Evolutionary conservation across 345 rosid species (phyloP).

Genomic region (Durio zibethinus): DNA sequence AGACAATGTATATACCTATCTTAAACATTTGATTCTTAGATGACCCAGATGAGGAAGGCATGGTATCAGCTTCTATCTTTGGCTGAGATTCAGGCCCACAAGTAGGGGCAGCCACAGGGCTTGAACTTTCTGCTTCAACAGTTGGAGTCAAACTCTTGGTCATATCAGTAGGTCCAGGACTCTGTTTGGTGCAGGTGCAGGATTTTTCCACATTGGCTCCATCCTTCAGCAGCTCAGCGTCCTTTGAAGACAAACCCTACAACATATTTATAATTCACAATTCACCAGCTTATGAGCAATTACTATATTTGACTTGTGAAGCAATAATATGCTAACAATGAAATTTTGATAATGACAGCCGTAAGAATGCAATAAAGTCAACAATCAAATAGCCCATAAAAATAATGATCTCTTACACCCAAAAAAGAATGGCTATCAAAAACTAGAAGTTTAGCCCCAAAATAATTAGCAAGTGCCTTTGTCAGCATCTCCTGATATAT

Average conservation of each 20-base stretch:
- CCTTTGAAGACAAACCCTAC: slow-evolving; percentile 80
- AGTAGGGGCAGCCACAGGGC: slow-evolving; percentile 48
- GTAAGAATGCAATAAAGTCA: slow-evolving; percentile 4
- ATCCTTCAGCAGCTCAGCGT: slow-evolving; percentile 68
- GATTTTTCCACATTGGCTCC: slow-evolving; percentile 56
- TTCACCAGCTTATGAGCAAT: slow-evolving; percentile 19
- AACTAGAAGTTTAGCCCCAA: slow-evolving; percentile 76
- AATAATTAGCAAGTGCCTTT: slow-evolving; percentile 79
- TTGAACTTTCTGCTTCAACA: slow-evolving; percentile 55
- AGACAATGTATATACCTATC: slow-evolving; percentile 46
- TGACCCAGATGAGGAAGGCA: slow-evolving; percentile 47
- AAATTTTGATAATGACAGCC: slow-evolving; percentile 1
- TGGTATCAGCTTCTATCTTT: slow-evolving; percentile 49
- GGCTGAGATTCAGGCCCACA: slow-evolving; percentile 54
- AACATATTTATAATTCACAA: slow-evolving; percentile 28
- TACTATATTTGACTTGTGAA: slow-evolving; percentile 1
- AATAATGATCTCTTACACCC: slow-evolving; percentile 56
- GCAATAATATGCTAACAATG: slow-evolving; percentile 2
- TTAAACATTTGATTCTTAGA: slow-evolving; percentile 52
- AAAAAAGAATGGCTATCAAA: slow-evolving; percentile 73
- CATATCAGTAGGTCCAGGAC: slow-evolving; percentile 37
- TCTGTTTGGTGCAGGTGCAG: slow-evolving; percentile 46
- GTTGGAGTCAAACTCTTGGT: slow-evolving; percentile 40
- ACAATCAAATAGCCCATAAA: slow-evolving; percentile 6
- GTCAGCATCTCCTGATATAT: slow-evolving; percentile 90